Evolutionary conservation across 176 grass and related monocot species (phyloP).

Genomic region (Musa beccarii): DNA sequence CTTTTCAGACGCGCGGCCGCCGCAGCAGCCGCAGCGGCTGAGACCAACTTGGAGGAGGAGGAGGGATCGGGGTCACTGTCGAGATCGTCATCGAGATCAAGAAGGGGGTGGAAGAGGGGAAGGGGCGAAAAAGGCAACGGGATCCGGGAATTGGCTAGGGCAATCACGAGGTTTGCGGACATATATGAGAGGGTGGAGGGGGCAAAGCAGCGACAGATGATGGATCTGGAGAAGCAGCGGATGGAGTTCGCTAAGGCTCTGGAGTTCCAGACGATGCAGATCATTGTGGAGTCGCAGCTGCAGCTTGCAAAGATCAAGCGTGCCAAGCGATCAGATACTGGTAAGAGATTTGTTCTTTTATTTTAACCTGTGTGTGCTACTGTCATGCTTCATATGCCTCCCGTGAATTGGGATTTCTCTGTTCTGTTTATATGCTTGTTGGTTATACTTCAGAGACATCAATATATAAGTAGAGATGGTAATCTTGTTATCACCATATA

Average conservation of each 20-base stretch:
- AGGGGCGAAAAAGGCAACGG: slow-evolving; percentile 25
- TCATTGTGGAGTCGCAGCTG: slow-evolving; percentile 65
- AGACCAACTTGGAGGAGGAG: slow-evolving; percentile 17
- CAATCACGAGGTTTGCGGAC: slow-evolving; percentile 62
- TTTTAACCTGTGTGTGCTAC: not conserved
- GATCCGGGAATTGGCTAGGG: slow-evolving; percentile 47
- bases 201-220: slow-evolving; percentile 50
- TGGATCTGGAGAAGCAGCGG: slow-evolving; percentile 70
- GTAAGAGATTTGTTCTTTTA: slow-evolving; percentile 35
- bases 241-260: slow-evolving; percentile 68
- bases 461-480: too few relatives aligned
- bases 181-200: slow-evolving; percentile 82
- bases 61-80: slow-evolving; percentile 17
- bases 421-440: too few relatives aligned
- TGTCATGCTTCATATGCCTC: too few relatives aligned
- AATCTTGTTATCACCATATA: too few relatives aligned
- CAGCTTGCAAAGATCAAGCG: slow-evolving; percentile 58
- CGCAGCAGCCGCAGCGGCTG: slow-evolving; percentile 20
- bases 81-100: slow-evolving; percentile 31
- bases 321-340: slow-evolving; percentile 31
- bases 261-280: slow-evolving; percentile 78
- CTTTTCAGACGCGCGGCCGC: slow-evolving; percentile 16
- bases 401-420: too few relatives aligned
- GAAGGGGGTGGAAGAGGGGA: slow-evolving; percentile 8
- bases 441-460: too few relatives aligned